Evolutionary conservation across 176 grass and related monocot species (phyloP).

Genomic region (Raddia distichophylla): DNA sequence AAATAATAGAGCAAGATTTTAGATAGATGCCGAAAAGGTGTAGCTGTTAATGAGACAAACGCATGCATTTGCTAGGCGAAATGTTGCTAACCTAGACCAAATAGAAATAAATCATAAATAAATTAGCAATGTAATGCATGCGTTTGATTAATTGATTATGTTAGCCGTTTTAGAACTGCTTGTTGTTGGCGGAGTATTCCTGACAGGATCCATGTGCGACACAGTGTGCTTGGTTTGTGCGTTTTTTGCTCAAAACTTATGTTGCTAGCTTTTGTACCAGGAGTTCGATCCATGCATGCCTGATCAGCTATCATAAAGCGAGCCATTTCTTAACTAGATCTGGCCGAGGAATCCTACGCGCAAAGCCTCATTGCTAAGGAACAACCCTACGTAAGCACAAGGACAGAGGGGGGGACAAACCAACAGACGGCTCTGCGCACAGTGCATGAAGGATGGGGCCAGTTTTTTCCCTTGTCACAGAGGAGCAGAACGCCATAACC

Average conservation of each 20-base stretch:
- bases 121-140: neutral
- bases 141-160: neutral
- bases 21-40: neutral
- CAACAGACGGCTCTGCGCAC: neutral
- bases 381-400: neutral
- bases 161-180: neutral
- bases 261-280: neutral
- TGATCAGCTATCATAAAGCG: neutral
- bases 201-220: neutral
- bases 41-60: neutral
- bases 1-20: neutral
- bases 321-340: too few relatives aligned
- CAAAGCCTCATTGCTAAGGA: neutral
- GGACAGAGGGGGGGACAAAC: conserved; percentile 19
- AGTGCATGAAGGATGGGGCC: neutral
- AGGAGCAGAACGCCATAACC: neutral
- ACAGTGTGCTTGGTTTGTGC: neutral
- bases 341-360: too few relatives aligned
- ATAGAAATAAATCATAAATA: neutral
- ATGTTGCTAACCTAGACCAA: neutral
- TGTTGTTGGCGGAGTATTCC: neutral
- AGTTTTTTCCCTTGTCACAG: neutral
- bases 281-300: neutral
- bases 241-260: neutral
- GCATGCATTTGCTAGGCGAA: neutral